Percentiles rank a stretch among this genome's conserved stretches.
phyloP scores from a whole-genome alignment of 1,284 basidiomycete genomes.

The Cystobasidiaceae sp. region DNA sequence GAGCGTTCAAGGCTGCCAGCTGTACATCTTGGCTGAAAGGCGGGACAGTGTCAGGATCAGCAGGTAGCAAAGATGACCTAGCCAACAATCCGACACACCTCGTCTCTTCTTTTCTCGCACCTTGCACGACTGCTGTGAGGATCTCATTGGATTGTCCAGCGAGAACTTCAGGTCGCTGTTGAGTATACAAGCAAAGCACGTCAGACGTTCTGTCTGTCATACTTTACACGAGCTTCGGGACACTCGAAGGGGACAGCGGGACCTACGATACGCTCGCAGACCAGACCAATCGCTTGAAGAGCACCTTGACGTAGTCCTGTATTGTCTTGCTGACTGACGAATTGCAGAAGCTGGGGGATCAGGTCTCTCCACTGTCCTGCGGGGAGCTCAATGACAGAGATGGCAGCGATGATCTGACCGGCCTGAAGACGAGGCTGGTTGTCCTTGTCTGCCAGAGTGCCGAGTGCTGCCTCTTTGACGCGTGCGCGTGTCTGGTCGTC shows the following conservation, averaged over 20 bases:
- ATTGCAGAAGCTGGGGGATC: conserved; percentile 78
- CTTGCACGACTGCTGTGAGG: conserved; percentile 95
- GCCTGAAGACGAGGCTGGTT: conserved; percentile 76
- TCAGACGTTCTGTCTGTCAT: too few species aligned
- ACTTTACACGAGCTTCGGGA: not conserved
- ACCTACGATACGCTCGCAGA: conserved; percentile 92
- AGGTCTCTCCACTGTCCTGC: conserved; percentile 82
- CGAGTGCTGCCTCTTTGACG: conserved; percentile 82
- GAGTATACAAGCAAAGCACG: not conserved
- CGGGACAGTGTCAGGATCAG: not conserved
- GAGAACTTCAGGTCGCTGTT: conserved; percentile 85
- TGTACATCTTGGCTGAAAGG: conserved; percentile 74
- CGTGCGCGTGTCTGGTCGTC: conserved; percentile 64
- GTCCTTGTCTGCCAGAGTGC: conserved; percentile 69
- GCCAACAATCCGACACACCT: too few species aligned
- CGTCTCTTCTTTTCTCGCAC: conserved; percentile 91
- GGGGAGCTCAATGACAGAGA: conserved; percentile 89
- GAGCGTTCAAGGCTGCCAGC: conserved; percentile 84
- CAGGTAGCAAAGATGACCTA: too few species aligned
- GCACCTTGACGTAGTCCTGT: conserved; percentile 78
- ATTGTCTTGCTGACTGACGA: conserved; percentile 60
- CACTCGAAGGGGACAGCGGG: not conserved
- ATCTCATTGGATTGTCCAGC: conserved; percentile 92
- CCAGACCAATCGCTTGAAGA: conserved; percentile 90
- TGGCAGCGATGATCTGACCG: conserved; percentile 87